Conservation (phyloP, 2,329 filamentous ascomycete genomes). For the Exophiala mesophila region DNA sequence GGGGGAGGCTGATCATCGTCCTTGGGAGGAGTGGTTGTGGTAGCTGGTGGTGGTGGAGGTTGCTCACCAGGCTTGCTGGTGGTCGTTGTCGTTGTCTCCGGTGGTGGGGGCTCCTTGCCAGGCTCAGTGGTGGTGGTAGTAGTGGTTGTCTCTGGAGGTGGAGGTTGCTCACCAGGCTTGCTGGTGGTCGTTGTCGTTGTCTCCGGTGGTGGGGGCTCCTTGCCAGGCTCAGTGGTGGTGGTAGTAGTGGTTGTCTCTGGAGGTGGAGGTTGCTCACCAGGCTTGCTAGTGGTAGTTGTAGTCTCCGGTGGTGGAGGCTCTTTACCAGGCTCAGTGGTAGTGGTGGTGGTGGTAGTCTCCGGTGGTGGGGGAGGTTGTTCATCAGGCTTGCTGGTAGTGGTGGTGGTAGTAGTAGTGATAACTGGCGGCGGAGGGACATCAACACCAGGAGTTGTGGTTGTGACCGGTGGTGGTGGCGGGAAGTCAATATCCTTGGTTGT, state of each 20-base stretch:
- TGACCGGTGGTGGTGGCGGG: conserved; percentile 36
- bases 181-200: conserved; percentile 2
- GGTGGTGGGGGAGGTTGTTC: neutral
- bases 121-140: conserved; percentile 8
- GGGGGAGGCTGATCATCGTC: conserved; percentile 5
- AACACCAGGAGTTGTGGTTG: too few species aligned
- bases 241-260: conserved; percentile 11
- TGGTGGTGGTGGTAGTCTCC: neutral
- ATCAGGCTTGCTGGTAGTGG: neutral
- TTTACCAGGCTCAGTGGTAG: neutral
- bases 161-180: neutral
- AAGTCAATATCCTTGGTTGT: conserved; percentile 31
- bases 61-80: conserved; percentile 1
- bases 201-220: neutral
- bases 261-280: too few species aligned
- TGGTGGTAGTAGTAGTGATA: neutral
- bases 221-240: conserved; percentile 4
- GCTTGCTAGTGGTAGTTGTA: conserved; percentile 10
- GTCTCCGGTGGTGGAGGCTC: conserved; percentile 5
- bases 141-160: conserved; percentile 3
- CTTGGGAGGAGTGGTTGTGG: conserved; percentile 7
- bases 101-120: conserved; percentile 2
- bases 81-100: conserved; percentile 3
- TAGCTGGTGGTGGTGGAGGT: conserved; percentile 10
- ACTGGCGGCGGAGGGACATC: neutral